Conservation (phyloP, 2,329 filamentous ascomycete genomes). For the Leptosphaerulina australis region DNA sequence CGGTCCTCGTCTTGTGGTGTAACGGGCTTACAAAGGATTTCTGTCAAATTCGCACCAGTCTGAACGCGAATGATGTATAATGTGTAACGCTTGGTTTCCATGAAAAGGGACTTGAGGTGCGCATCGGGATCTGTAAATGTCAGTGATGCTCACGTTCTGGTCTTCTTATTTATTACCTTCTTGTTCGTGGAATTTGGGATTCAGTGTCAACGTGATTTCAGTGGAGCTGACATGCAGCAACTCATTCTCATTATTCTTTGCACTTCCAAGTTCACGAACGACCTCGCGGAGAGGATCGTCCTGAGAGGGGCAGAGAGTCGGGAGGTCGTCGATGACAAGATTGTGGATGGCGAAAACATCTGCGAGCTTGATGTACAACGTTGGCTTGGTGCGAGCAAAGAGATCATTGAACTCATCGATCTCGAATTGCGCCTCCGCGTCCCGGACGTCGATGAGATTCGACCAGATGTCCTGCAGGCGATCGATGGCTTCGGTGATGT, state of each 20-base stretch:
- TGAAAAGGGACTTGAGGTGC: conserved; percentile 89
- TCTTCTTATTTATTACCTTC: conserved; percentile 59
- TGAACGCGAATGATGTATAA: conserved; percentile 98
- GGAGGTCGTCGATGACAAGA: conserved; percentile 79
- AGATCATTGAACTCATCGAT: conserved; percentile 99
- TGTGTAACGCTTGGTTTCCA: conserved; percentile 97
- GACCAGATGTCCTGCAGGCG: conserved; percentile 76
- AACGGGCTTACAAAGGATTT: conserved; percentile 92
- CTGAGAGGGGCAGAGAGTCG: conserved; percentile 74
- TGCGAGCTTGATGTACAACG: conserved; percentile 98
- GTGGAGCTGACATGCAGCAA: conserved; percentile 83
- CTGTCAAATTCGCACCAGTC: conserved; percentile 87
- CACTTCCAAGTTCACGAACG: conserved; percentile 90
- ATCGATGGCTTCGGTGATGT: conserved; percentile 83
- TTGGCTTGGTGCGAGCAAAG: conserved; percentile 94
- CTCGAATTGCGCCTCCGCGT: conserved; percentile 90
- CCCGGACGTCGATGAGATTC: conserved; percentile 79
- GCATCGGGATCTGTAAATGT: conserved; percentile 77
- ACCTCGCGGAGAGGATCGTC: conserved; percentile 92
- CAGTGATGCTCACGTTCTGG: conserved; percentile 21
- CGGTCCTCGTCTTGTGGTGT: conserved; percentile 84
- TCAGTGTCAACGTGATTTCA: conserved; percentile 89
- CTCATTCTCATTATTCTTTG: conserved; percentile 95
- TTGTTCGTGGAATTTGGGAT: conserved; percentile 84
- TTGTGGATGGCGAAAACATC: conserved; percentile 97